A percentile compares a stretch with the other conserved stretches of the same genome.
Conservation (phyloP, 148 eudicot species). For the Drosera capensis region DNA sequence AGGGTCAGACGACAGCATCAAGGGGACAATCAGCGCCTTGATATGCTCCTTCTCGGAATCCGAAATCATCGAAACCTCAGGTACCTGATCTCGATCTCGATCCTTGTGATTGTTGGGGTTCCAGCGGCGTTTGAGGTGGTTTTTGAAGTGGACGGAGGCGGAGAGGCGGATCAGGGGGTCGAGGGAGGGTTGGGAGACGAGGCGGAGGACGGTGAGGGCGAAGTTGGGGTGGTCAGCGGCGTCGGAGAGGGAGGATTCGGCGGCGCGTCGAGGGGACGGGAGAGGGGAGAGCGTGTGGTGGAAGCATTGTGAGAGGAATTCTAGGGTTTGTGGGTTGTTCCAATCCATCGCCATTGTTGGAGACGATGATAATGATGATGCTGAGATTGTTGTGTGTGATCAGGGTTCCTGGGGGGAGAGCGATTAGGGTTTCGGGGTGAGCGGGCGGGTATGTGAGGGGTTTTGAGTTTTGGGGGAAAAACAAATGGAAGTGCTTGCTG, state of each 20-base stretch:
- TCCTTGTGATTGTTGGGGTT: conserved; percentile 14
- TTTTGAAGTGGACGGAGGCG: conserved; percentile 86
- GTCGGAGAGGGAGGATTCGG: conserved; percentile 52
- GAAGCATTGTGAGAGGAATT: conserved; percentile 65
- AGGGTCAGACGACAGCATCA: conserved; percentile 53
- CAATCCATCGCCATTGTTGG: conserved; percentile 49
- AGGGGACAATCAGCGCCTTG: conserved; percentile 53
- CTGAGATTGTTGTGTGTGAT: neutral
- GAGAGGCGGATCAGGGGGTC: conserved; percentile 62
- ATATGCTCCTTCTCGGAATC: conserved; percentile 68
- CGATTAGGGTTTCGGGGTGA: neutral
- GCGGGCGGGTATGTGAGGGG: neutral
- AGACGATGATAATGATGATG: neutral
- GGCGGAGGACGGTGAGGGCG: conserved; percentile 71
- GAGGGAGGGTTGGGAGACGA: conserved; percentile 45
- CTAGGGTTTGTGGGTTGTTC: conserved; percentile 52
- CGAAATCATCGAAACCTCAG: conserved; percentile 19
- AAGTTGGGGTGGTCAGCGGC: conserved; percentile 57
- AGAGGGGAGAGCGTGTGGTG: conserved; percentile 68
- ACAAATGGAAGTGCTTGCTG: too few species aligned
- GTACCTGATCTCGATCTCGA: too few species aligned
- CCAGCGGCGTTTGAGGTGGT: conserved; percentile 74
- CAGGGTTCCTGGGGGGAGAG: conserved; percentile 2
- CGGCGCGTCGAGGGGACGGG: conserved; percentile 66
- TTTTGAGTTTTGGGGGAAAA: too few species aligned